Conservation (phyloP, 225 moss, liverwort and hornwort genomes). For the Anthoceros angustus region DNA sequence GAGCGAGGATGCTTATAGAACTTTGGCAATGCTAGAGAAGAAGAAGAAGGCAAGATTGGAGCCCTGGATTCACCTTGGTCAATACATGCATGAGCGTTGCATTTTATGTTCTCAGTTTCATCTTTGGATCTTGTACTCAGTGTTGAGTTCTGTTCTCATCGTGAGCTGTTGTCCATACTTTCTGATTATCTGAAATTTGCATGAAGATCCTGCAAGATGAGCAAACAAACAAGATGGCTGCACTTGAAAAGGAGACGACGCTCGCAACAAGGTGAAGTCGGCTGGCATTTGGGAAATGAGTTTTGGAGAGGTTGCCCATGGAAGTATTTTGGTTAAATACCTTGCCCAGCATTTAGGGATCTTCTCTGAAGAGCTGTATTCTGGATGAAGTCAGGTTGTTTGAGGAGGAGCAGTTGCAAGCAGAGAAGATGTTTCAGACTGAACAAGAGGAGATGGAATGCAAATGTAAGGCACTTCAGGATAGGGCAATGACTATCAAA, state of each 20-base stretch:
- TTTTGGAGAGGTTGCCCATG: not conserved
- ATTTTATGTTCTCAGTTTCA: not conserved
- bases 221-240: constrained; percentile 4
- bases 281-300: not conserved
- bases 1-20: not conserved
- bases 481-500: not conserved
- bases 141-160: not conserved
- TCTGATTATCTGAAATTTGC: not conserved
- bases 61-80: not conserved
- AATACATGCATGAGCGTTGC: not conserved
- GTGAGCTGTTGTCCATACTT: not conserved
- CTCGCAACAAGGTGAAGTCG: not conserved
- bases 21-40: not conserved
- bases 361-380: not conserved
- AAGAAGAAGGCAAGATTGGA: constrained; percentile 1
- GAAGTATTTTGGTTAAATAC: not conserved
- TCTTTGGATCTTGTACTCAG: not conserved
- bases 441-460: not conserved
- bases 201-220: not conserved
- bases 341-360: not conserved
- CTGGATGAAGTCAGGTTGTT: not conserved
- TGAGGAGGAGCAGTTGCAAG: not conserved
- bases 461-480: not conserved
- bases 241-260: not conserved
- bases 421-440: not conserved